These are phyloP conservation scores for Ormosia semicastrata DNA, from an alignment of 306 rosid genomes.

Conservation along the genomic window DNA sequence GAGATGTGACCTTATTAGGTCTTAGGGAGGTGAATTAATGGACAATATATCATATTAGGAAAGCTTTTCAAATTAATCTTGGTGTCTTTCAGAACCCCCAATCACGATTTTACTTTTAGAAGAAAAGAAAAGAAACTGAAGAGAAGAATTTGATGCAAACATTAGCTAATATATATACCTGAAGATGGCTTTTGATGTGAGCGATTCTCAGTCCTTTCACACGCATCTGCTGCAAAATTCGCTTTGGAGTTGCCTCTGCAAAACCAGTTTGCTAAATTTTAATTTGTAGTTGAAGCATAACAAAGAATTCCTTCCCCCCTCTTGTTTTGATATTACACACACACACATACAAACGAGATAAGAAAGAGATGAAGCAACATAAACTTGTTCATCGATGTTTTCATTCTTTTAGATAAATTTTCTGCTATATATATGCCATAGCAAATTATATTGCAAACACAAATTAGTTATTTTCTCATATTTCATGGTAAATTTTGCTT, in stretches of 20 bases:
- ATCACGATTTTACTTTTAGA: neutral
- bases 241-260: constrained; percentile 69
- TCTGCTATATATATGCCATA: neutral
- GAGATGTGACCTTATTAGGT: neutral
- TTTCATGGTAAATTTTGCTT: neutral
- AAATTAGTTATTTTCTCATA: neutral
- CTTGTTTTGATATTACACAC: neutral
- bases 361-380: neutral
- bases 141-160: neutral
- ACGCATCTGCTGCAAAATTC: constrained; percentile 59
- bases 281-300: neutral
- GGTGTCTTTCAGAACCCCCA: neutral
- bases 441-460: neutral
- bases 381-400: neutral
- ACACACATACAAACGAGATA: too few relatives aligned
- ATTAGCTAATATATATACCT: constrained; percentile 33
- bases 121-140: neutral
- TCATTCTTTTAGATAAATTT: neutral
- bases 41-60: neutral
- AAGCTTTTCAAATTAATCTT: neutral
- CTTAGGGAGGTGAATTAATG: neutral
- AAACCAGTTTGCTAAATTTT: neutral
- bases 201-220: constrained; percentile 56
- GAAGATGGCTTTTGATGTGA: constrained; percentile 75
- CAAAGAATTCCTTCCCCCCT: neutral